Evolutionary conservation across 805 yeast species (phyloP).

Genomic region (Candida orba): DNA sequence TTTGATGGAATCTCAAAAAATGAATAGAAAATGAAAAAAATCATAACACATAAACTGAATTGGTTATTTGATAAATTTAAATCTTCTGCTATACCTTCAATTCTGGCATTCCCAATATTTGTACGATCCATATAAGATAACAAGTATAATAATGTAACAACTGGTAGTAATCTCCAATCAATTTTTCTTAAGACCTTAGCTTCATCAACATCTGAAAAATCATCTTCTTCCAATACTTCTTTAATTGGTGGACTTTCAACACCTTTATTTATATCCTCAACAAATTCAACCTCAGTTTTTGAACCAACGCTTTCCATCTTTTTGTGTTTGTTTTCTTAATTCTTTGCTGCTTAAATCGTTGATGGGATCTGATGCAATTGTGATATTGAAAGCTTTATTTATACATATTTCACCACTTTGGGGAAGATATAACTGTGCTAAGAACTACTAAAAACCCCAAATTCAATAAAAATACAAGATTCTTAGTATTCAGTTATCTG

Average conservation of each 20-base stretch:
- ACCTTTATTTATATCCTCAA: constrained; percentile 1
- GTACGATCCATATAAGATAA: constrained; percentile 43
- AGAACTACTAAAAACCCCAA: too few species aligned
- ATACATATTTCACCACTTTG: too few species aligned
- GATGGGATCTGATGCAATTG: too few species aligned
- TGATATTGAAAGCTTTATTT: too few species aligned
- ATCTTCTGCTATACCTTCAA: constrained; percentile 39
- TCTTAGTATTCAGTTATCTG: too few species aligned
- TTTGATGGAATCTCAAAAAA: constrained; percentile 30
- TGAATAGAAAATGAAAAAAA: constrained; percentile 36
- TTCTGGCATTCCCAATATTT: constrained; percentile 48
- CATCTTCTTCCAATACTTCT: not conserved
- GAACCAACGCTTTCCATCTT: not conserved
- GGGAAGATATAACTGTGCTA: too few species aligned
- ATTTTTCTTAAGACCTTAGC: constrained; percentile 29
- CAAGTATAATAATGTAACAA: constrained; percentile 34
- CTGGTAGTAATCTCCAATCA: constrained; percentile 34
- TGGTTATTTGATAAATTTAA: constrained; percentile 29
- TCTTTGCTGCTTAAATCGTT: too few species aligned
- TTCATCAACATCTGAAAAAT: constrained; percentile 17
- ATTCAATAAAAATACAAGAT: too few species aligned
- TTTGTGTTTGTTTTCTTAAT: too few species aligned
- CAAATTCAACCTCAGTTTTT: constrained; percentile 1
- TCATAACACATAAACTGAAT: constrained; percentile 34
- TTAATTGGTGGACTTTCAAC: not conserved